A percentile compares a stretch with the other conserved stretches of the same genome.
These are phyloP conservation scores for Marasmius sp. DNA, from an alignment of 1,284 basidiomycete genomes.

Conservation along the genomic window DNA sequence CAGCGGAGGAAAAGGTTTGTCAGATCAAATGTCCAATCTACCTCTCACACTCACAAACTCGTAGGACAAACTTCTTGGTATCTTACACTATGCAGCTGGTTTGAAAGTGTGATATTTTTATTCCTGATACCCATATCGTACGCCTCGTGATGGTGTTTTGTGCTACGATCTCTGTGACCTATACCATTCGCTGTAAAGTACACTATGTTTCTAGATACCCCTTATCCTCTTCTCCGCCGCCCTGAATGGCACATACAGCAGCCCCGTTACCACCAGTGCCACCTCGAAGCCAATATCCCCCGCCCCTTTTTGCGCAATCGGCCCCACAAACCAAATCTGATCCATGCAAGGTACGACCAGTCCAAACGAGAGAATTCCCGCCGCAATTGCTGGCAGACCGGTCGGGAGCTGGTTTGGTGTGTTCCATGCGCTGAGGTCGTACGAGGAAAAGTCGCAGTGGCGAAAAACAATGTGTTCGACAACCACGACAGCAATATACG, in stretches of 20 bases:
- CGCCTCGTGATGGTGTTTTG: background rate
- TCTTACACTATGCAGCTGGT: constrained; percentile 3
- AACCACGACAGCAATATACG: constrained; percentile 59
- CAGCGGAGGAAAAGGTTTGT: constrained; percentile 64
- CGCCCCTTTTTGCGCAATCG: constrained; percentile 57
- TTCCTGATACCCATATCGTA: background rate
- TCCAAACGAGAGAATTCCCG: constrained; percentile 49
- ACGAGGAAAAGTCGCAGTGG: constrained; percentile 44
- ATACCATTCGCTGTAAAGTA: background rate
- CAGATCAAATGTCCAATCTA: background rate
- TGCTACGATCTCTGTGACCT: background rate
- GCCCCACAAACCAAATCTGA: constrained; percentile 74
- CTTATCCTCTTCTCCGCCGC: constrained; percentile 39
- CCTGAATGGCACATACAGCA: constrained; percentile 62
- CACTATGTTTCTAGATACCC: constrained; percentile 7
- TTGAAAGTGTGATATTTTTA: background rate
- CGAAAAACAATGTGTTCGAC: constrained; percentile 69
- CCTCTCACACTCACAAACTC: background rate
- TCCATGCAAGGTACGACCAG: constrained; percentile 70
- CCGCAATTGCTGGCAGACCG: constrained; percentile 61
- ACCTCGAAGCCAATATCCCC: constrained; percentile 82
- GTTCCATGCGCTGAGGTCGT: constrained; percentile 59
- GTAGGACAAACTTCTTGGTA: background rate
- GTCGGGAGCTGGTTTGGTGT: constrained; percentile 52
- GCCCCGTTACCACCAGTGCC: constrained; percentile 51